Base-by-base conservation (phyloP, 345 rosid species). In the Murraya paniculata region DNA sequence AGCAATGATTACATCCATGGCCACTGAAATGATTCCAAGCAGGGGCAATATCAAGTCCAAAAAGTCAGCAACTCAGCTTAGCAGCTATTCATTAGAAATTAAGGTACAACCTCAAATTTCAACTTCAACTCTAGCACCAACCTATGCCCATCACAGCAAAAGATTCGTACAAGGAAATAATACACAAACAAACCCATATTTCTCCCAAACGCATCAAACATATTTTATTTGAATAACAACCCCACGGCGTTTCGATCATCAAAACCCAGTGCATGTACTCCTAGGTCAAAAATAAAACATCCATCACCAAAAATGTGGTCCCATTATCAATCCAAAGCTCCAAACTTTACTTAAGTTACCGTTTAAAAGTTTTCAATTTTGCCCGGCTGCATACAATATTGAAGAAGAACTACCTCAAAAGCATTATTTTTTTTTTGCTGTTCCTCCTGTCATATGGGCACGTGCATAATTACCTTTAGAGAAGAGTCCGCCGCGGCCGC, bases 381-480 rank as follows among this genome's bases (percentile, higher is more conserved):
- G 8, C n/a, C 58, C 25, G 21, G 24, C 6, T 33, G 24, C 25
- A 14, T 10, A 21, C 48, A 22, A 21, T n/a, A 33, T 41, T 13
- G 24, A 58, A 38, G 24, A 11, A 22, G 18, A 60, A 60, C 4
- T 19, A 73, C 50, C 56, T 4, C 30, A 7, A 69, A 69, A 18
- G 25, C 9, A 4, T 19, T 31, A 22, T n/a, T 25, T 30, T 3
- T 35, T 5, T 35, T 45, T 45, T 11, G 9, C 7, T 19, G 30
- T 41, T 30, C 19, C 6, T 0, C 56, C 57, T 1, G 18, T 9
- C 22, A 58, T 9, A 8, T 27, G 6, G n/a, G 22, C 68, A 41
- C 58, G 10, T 33, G 41, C 35, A 45, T 39, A 28, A 76, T 73
- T 73, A 88, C 91, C 91, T 86, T 84, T 48, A 39, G 69, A 56